These are phyloP conservation scores for Echeveria elegans DNA, from an alignment of 164 flowering plant species.

Conservation along the genomic window DNA sequence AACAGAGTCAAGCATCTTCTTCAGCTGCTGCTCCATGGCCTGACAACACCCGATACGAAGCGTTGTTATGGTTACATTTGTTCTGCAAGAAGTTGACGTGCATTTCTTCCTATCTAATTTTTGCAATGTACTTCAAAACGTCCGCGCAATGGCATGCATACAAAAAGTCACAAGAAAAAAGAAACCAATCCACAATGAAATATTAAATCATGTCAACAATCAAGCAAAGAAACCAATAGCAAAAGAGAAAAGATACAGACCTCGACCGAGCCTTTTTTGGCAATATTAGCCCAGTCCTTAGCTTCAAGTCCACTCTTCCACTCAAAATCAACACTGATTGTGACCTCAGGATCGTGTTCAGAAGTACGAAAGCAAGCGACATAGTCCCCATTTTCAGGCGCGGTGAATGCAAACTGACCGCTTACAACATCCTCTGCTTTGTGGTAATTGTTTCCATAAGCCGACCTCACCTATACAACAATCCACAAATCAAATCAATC, in stretches of 20 bases:
- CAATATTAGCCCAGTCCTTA: slow-evolving; percentile 60
- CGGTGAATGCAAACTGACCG: slow-evolving; percentile 58
- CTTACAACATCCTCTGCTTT: slow-evolving; percentile 29
- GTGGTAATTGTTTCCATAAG: slow-evolving; percentile 43
- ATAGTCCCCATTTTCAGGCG: slow-evolving; percentile 45
- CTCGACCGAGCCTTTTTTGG: slow-evolving; percentile 51
- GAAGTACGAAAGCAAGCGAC: slow-evolving; percentile 49
- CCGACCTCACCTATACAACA: slow-evolving; percentile 37
- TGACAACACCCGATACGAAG: slow-evolving; percentile 12
- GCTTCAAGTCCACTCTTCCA: slow-evolving; percentile 75
- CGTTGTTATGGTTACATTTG: background rate
- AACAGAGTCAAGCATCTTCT: slow-evolving; percentile 45
- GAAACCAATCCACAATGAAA: too few relatives aligned
- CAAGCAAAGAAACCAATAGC: background rate
- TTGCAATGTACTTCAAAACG: too few relatives aligned
- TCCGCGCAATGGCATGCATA: too few relatives aligned
- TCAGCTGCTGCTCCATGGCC: slow-evolving; percentile 69
- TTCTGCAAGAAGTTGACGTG: too few relatives aligned
- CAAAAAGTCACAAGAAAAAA: background rate
- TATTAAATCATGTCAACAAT: background rate
- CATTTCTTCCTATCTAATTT: too few relatives aligned
- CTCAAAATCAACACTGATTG: slow-evolving; percentile 47
- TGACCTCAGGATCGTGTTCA: slow-evolving; percentile 25
- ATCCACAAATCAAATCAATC: background rate
- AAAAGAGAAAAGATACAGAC: slow-evolving; percentile 25